A percentile compares a stretch with the other conserved stretches of the same genome.
Conservation (phyloP, 164 flowering plant genomes). For the Paratinospora sagittata region DNA sequence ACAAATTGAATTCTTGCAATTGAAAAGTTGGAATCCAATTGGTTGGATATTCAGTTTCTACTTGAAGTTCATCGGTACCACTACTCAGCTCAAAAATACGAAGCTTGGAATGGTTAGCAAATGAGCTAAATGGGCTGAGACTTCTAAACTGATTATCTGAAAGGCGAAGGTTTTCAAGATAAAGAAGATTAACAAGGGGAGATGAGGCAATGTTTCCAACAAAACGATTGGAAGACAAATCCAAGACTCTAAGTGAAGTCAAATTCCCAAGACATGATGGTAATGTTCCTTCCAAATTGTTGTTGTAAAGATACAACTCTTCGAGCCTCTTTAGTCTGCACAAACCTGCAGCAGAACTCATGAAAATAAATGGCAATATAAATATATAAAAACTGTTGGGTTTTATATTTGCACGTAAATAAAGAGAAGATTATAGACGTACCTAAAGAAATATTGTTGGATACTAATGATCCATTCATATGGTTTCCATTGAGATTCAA, state of each 20-base stretch:
- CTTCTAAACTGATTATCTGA: background rate
- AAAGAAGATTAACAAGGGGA: background rate
- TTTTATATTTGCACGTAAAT: too few species aligned
- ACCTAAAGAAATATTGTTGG: background rate
- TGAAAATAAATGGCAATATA: too few species aligned
- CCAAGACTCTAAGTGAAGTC: background rate
- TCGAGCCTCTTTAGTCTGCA: background rate
- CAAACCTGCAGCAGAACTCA: background rate
- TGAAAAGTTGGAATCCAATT: slow-evolving; percentile 1
- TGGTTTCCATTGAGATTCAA: background rate
- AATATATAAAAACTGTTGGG: too few species aligned
- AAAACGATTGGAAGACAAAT: background rate
- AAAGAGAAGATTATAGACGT: background rate
- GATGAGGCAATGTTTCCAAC: background rate
- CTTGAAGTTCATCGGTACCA: background rate
- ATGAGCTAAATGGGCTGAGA: background rate
- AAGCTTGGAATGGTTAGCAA: background rate
- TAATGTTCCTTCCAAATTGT: background rate
- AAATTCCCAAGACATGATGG: background rate
- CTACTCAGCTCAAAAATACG: background rate
- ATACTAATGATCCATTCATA: background rate
- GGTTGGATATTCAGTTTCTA: background rate
- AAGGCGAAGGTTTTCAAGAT: background rate
- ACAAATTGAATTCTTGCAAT: background rate
- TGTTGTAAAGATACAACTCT: background rate